Base-by-base conservation (phyloP, 1,284 basidiomycete genomes). In the Lentinula novae-zelandiae region DNA sequence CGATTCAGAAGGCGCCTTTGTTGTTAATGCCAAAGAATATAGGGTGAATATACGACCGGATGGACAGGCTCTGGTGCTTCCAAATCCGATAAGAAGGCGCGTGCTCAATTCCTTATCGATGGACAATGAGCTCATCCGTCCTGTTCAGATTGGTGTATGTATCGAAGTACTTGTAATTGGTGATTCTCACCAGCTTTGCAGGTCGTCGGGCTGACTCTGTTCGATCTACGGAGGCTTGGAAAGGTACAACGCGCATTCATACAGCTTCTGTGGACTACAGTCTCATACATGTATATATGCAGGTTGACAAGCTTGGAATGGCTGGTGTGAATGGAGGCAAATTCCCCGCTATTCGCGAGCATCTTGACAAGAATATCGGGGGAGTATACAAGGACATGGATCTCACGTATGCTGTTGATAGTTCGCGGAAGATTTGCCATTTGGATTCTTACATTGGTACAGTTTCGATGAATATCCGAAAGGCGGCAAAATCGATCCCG, bases 21-120 rank as follows among this genome's bases (percentile, higher is more conserved):
- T 13, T 9, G 38, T 34, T 42, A 3, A 56, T 49, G 46, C 17
- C 15, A 48, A 54, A 39, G 58, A 36, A 50, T 63, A 15, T 57
- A 89, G 87, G 91, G 91, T 53, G 90, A 95, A 78, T 96, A 96
- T 75, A 96, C 95, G 61, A 96, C 95, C 57, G 95, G 95, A 71
- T 96, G 92, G 88, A 94, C 93, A 4, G 88, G 86, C 15, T 84
- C 87, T 39, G 92, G 93, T n/a, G 90, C 91, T 50, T 95, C 93
- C 20, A 94, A 90, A 70, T 95, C 93, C 7, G 95, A 96, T 78
- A 96, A 96, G 78, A 96, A 95, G 82, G 91, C 89, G 61, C 62
- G 72, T 62, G 40, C 36, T 27, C 58, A 33, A 40, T 20, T 12
- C 48, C 48, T 62, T 44, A 62, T 60, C 64, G n/a, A 40, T 51